Evolutionary conservation across 2,329 filamentous ascomycete species (phyloP).

Genomic region (Ophiostoma sp.): DNA sequence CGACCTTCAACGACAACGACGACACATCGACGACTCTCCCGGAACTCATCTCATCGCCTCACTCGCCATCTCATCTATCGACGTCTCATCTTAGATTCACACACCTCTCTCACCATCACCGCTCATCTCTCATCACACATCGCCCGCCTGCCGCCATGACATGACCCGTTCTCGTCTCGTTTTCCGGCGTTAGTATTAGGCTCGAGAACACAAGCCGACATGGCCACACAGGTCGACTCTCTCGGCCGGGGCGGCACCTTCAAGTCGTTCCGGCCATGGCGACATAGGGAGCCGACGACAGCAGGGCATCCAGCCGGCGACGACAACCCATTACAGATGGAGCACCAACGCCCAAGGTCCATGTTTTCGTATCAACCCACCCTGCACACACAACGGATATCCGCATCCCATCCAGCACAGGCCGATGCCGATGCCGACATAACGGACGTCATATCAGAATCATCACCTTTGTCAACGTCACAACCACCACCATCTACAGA

Average conservation of each 20-base stretch:
- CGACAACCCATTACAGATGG: background rate
- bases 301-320: background rate
- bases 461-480: no score
- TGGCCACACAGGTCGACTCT: slow-evolving; percentile 36
- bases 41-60: background rate
- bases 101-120: background rate
- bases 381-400: background rate
- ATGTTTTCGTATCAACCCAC: no score
- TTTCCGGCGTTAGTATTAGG: background rate
- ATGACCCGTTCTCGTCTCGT: background rate
- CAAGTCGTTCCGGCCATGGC: slow-evolving; percentile 35
- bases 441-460: background rate
- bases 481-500: background rate
- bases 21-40: background rate
- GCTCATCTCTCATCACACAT: background rate
- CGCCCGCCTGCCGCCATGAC: background rate
- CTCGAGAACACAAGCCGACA: slow-evolving; percentile 12
- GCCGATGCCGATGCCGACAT: background rate
- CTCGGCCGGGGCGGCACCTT: slow-evolving; percentile 28
- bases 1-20: background rate
- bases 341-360: background rate
- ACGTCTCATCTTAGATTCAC: background rate
- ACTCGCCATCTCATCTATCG: background rate
- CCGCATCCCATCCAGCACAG: background rate
- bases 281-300: slow-evolving; percentile 19